Evolutionary conservation across 805 yeast species (phyloP), one percentile per base, ranked within the genome.

Genomic region (Myxozyma neotropica): DNA sequence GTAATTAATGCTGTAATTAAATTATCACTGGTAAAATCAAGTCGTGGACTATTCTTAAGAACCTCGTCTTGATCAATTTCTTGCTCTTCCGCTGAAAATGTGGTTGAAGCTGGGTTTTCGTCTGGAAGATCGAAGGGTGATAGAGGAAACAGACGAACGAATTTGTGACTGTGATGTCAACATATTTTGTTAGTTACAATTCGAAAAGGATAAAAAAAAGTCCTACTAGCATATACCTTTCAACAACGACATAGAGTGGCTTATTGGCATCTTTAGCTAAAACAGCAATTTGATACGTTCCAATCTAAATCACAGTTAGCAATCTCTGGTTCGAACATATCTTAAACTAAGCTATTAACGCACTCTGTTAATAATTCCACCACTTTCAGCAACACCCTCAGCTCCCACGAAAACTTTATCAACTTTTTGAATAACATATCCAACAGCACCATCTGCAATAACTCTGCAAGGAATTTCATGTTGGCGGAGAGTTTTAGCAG

Each of bases 371-470:
- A 94, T 93, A 49, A 95, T 90, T 35, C 99, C 99, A 57, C 99
- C 99, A 72, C 95, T 87, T 77, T 94, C 99, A 2, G 96, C 96
- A 2, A 94, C 99, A 67, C 99, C 99, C 75, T 94, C 99, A 0
- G 99, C 99, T 56, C 99, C 99, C 66, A 94, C 94, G 65, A 94
- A 82, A 3, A 94, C 88, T 74, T 94, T 93, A 75, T 93, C 96
- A 13, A 59, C 63, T 72, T 88, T 88, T 72, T 90, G 92, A 59
- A 94, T 85, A 39, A 91, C 89, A 67, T 85, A 90, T 0, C 98
- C 98, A 13, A 93, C 97, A 6, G 96, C 96, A 55, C 90, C 85
- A 72, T 94, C 99, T 17, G 89, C 92, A 51, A 94, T 88, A 53
- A 91, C 79, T 53, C 89, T 85, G 12, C 87, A 94, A 0, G 98